These are phyloP conservation scores for Hymenoscyphus occultus DNA, from an alignment of 2,329 filamentous ascomycete species.

Conservation along the genomic window DNA sequence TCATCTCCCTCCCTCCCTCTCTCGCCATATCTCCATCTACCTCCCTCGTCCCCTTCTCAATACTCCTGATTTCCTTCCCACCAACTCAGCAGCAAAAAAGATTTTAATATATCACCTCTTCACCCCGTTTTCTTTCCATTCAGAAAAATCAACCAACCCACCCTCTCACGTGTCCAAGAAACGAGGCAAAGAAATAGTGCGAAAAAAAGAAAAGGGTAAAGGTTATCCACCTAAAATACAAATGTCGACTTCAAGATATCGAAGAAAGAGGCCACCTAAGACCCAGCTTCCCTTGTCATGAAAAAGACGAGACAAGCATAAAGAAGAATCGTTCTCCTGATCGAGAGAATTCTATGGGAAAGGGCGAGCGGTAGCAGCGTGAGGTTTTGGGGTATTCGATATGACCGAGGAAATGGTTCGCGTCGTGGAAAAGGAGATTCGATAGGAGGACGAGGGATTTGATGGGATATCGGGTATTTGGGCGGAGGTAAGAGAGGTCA, in stretches of 20 bases:
- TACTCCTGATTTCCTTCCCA: too few species aligned
- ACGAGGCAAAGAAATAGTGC: neutral
- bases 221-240: neutral
- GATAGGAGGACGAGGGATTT: too few species aligned
- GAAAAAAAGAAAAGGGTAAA: too few species aligned
- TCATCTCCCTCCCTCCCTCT: neutral
- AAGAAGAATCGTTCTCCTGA: neutral
- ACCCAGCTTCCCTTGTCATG: neutral
- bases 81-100: too few species aligned
- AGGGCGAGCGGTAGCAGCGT: neutral
- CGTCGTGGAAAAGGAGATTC: neutral
- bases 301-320: neutral
- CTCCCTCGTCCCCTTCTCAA: too few species aligned
- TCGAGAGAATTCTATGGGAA: neutral
- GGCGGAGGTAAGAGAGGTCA: neutral
- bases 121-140: neutral
- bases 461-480: neutral
- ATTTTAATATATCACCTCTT: neutral
- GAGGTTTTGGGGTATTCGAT: neutral
- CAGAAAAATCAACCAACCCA: too few species aligned
- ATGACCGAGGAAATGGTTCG: neutral
- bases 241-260: neutral
- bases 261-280: neutral
- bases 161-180: neutral
- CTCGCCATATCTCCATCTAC: too few species aligned